A percentile compares a stretch with the other conserved stretches of the same genome.
These are phyloP conservation scores for Yarrowia alimentaria DNA, from an alignment of 805 yeast species.

Conservation along the genomic window DNA sequence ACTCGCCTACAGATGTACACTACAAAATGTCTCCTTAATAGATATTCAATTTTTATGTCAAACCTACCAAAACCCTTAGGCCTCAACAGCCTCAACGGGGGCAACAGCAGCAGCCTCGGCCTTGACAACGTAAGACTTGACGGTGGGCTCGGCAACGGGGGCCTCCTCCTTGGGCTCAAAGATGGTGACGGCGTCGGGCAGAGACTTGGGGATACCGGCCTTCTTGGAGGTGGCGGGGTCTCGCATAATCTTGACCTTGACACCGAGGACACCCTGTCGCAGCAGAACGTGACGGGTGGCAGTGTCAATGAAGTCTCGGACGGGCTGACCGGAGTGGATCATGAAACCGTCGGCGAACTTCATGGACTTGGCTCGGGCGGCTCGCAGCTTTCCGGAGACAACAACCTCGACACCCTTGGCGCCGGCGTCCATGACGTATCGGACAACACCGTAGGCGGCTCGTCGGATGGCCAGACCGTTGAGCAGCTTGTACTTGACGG, in stretches of 20 bases:
- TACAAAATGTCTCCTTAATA: too few species aligned
- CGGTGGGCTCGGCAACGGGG: slow-evolving; percentile 61
- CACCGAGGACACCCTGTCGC: slow-evolving; percentile 99
- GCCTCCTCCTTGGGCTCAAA: slow-evolving; percentile 91
- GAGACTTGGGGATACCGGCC: slow-evolving; percentile 44
- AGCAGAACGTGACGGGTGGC: slow-evolving; percentile 99
- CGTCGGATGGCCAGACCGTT: slow-evolving; percentile 99
- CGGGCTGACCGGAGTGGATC: slow-evolving; percentile 99
- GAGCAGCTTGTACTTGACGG: slow-evolving; percentile 94
- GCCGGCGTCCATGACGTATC: slow-evolving; percentile 99
- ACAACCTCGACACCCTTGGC: slow-evolving; percentile 99
- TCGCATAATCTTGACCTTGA: slow-evolving; percentile 99
- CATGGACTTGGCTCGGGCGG: slow-evolving; percentile 99
- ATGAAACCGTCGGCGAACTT: slow-evolving; percentile 99
- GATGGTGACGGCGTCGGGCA: slow-evolving; percentile 93
- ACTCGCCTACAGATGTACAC: too few species aligned
- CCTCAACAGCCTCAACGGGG: slow-evolving; percentile 43
- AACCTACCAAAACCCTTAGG: slow-evolving; percentile 34
- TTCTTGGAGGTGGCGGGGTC: slow-evolving; percentile 67
- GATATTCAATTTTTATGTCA: slow-evolving; percentile 1
- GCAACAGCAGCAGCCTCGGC: slow-evolving; percentile 37
- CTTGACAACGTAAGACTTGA: slow-evolving; percentile 60
- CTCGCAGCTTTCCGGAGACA: slow-evolving; percentile 98
- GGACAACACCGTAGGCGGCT: slow-evolving; percentile 99
- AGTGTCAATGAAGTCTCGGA: slow-evolving; percentile 94